phyloP scores from a whole-genome alignment of 164 flowering plant genomes.

The Nymphaea thermarum region DNA sequence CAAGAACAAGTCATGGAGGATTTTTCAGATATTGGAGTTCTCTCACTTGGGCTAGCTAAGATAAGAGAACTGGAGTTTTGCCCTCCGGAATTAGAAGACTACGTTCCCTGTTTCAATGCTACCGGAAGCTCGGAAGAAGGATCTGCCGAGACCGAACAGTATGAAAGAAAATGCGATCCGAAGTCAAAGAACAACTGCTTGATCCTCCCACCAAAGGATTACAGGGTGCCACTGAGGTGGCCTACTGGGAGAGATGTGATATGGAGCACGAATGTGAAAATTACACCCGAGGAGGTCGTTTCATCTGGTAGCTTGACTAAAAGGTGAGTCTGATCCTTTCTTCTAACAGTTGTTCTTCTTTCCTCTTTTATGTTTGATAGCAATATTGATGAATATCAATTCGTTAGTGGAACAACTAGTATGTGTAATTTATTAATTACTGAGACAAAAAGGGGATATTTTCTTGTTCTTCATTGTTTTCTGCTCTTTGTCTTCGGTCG shows the following conservation, averaged over 20 bases:
- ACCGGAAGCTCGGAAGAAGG: slow-evolving; percentile 44
- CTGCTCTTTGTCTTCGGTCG: too few relatives aligned
- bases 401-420: too few relatives aligned
- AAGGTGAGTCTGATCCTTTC: slow-evolving; percentile 33
- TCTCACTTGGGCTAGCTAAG: slow-evolving; percentile 55
- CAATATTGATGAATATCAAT: too few relatives aligned
- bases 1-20: slow-evolving; percentile 80
- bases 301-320: slow-evolving; percentile 96
- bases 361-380: not conserved
- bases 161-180: slow-evolving; percentile 47
- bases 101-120: slow-evolving; percentile 80
- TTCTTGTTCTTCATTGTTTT: too few relatives aligned
- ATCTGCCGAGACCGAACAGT: slow-evolving; percentile 28
- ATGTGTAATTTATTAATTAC: too few relatives aligned
- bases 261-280: slow-evolving; percentile 84
- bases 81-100: slow-evolving; percentile 47
- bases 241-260: slow-evolving; percentile 92
- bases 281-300: slow-evolving; percentile 88
- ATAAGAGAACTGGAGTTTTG: slow-evolving; percentile 69
- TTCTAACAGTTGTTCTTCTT: not conserved
- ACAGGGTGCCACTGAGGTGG: slow-evolving; percentile 88
- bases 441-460: too few relatives aligned
- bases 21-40: slow-evolving; percentile 68
- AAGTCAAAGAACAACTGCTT: slow-evolving; percentile 44
- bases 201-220: slow-evolving; percentile 65